A percentile compares a stretch with the other conserved stretches of the same genome.
These are phyloP conservation scores for Rosa lucieae DNA, from an alignment of 306 rosid genomes.

Conservation along the genomic window DNA sequence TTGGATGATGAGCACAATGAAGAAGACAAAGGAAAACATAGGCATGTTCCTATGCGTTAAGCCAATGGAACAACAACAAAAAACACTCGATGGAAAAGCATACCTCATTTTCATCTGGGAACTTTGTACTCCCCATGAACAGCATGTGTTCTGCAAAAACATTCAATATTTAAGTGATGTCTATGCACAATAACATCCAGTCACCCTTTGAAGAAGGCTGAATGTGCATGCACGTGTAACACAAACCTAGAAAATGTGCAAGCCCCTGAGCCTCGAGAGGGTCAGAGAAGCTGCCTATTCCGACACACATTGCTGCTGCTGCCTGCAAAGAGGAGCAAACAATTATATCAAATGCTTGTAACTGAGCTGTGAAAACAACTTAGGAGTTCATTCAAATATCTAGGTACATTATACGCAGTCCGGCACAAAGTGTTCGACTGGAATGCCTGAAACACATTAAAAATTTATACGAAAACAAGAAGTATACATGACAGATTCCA, in stretches of 20 bases:
- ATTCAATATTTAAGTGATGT: conserved; percentile 8
- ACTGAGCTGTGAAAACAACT: neutral
- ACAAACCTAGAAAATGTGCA: conserved; percentile 85
- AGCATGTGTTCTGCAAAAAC: conserved; percentile 92
- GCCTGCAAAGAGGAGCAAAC: conserved; percentile 52
- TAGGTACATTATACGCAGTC: neutral
- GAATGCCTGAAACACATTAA: conserved; percentile 2
- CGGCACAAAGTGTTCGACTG: neutral
- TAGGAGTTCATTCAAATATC: neutral
- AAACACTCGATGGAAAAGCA: conserved; percentile 31
- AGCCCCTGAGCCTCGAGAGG: conserved; percentile 95
- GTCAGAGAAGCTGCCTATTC: conserved; percentile 88
- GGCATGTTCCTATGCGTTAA: neutral
- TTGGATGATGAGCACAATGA: neutral
- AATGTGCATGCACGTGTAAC: neutral
- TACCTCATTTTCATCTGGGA: conserved; percentile 98
- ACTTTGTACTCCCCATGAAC: conserved; percentile 92
- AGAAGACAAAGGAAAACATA: neutral
- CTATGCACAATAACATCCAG: neutral
- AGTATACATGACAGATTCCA: neutral
- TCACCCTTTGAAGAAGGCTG: neutral
- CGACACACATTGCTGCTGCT: conserved; percentile 96
- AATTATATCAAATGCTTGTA: conserved; percentile 19
- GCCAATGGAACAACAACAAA: neutral
- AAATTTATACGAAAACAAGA: conserved; percentile 4